Base-by-base conservation (phyloP, 345 rosid genomes). In the Populus simonii region DNA sequence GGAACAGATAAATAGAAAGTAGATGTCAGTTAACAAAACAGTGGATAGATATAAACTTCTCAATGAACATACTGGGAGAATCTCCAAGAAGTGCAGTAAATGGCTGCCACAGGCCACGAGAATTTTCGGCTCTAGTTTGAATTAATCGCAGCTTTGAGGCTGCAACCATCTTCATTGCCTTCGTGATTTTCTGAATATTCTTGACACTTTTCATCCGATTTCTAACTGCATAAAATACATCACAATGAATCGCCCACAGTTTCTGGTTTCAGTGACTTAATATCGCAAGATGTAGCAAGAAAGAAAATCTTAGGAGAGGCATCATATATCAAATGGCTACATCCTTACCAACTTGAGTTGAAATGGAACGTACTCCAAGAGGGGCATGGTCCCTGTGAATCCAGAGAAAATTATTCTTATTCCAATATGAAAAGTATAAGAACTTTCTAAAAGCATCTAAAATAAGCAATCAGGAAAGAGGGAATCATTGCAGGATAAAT, bases 151-250 rank as follows among this genome's bases (percentile, higher is more conserved):
- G 86, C 92, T 96, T 96, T 12, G 98, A 96, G 79, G 99, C 99
- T 74, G 99, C 98, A 90, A 96, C 99, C 99, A 96, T 96, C 93
- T 96, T 96, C 99, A 96, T 96, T 31, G 99, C 99, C 90, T 96
- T 96, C 9, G 97, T 96, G 80, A 96, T 96, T 81, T 96, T 96
- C 83, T 96, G 97, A 81, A 96, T 96, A 81, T 92, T 96, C 88
- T 87, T 94, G 29, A 96, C 90, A 92, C 99, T 96, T 94, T 96
- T 96, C 99, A 96, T 96, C 49, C 98, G 87, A 77, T 94, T 92
- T 77, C 99, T 87, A 78, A 96, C 98, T 96, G 89, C 89, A 89
- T 15, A 78, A 67, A 51, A 77, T 51, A 76, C 25, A 68, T 15
- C 41, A 80, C 47, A 66, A 68, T 71, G 75, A 22, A 78, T 43